Base-by-base conservation (phyloP, 1,139 yeast genomes). In the Sugiyamaella castrensis region DNA sequence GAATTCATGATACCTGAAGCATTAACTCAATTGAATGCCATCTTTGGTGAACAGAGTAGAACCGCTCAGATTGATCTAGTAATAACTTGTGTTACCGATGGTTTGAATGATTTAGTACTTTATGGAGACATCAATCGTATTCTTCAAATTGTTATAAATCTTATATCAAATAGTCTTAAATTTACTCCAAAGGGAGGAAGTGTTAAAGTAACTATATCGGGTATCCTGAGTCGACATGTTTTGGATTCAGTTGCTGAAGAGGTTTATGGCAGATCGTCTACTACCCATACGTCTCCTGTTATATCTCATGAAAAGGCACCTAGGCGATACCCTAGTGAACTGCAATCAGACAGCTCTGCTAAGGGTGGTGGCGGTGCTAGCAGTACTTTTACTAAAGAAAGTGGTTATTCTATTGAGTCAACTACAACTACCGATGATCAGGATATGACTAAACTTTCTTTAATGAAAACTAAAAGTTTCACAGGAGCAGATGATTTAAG, bases 91-190 rank as follows among this genome's bases (percentile, higher is more conserved):
- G 87, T 59, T 75, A 79, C 64, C 7, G 55, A 53, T 11, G 57
- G 59, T 9, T 56, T 69, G 33, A 50, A 56, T 9, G 53, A 57
- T 5, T 74, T 85, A 70, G 78, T 87, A 2, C 68, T 89, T 6
- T 79, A 75, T 67, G 98, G 97, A 3, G 98, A 92, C 66, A 81
- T 94, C n/a, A 91, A 91, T 67, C 75, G 98, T 63, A 87, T 92
- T 43, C 80, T 89, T 51, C 98, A 92, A 66, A 84, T 92, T 50
- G 84, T 89, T 2, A 91, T 92, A 89, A 92, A 92, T 60, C 72
- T 92, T 52, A 94, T 91, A 6, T 86, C 95, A 24, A 91, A 88
- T 66, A 84, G 95, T 1, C 72, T 92, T 56, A 92, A 92, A 63
- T 92, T 92, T 59, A 91, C 98, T 0, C 96, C 96, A 0, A 84